These are phyloP conservation scores for Chrysochromulina tobinii DNA, from an alignment of 78 protist genomes.

Conservation along the genomic window DNA sequence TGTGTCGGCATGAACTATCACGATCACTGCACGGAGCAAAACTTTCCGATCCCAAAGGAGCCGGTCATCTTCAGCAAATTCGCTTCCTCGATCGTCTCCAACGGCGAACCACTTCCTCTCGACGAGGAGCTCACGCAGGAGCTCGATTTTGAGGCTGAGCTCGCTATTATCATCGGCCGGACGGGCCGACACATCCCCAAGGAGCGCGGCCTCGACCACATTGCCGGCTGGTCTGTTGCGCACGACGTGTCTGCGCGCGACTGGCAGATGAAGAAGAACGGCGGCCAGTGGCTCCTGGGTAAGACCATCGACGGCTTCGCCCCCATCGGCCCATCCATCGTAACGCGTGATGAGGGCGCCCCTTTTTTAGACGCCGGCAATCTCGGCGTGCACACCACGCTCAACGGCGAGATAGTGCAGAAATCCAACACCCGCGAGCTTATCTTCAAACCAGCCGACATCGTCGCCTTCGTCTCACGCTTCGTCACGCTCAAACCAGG, in stretches of 20 bases:
- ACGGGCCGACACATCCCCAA: constrained; percentile 28
- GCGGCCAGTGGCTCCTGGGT: constrained; percentile 66
- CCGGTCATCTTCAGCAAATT: constrained; percentile 65
- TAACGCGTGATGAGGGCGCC: constrained; percentile 10
- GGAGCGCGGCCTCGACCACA: constrained; percentile 49
- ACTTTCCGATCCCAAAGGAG: constrained; percentile 49
- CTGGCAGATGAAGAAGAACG: constrained; percentile 36
- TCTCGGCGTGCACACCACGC: constrained; percentile 4
- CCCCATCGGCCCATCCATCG: constrained; percentile 68
- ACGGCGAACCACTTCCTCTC: constrained; percentile 29
- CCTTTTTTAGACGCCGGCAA: not conserved
- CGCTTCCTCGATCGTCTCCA: constrained; percentile 47
- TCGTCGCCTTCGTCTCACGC: constrained; percentile 38
- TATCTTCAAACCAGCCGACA: constrained; percentile 48
- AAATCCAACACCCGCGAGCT: constrained; percentile 57
- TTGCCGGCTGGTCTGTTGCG: constrained; percentile 62
- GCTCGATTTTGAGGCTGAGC: constrained; percentile 65
- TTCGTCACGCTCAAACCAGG: constrained; percentile 59
- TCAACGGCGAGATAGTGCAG: constrained; percentile 36
- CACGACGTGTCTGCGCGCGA: constrained; percentile 67
- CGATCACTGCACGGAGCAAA: constrained; percentile 61
- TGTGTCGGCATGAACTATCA: constrained; percentile 65
- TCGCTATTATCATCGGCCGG: constrained; percentile 61
- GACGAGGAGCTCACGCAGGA: constrained; percentile 27
- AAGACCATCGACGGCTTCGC: constrained; percentile 63